Evolutionary conservation across 495 filamentous ascomycete species (phyloP), one percentile per base, ranked within the genome.

Genomic region (Aspergillus taichungensis): DNA sequence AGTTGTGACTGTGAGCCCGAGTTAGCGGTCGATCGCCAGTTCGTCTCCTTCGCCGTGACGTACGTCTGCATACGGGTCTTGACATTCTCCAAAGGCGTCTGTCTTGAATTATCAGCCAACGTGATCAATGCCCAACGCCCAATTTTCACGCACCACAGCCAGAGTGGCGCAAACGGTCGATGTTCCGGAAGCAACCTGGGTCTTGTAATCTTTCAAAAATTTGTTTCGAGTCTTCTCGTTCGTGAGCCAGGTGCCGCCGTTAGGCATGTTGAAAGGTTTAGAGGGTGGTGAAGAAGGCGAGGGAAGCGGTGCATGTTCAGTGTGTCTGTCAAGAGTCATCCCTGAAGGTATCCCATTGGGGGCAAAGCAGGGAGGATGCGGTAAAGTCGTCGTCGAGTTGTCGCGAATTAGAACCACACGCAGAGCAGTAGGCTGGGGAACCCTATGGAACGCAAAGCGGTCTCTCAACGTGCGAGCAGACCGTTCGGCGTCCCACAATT

Each of bases 381-480:
- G 36, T 43, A 31, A 41, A 36, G 41, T 39, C 31, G 45, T 41
- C 12, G 52, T 36, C 50, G 47, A 35, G 46, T 48, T 43, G 51
- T 50, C 35, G 34, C 30, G n/a, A 45, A 35, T 34, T 37, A 13
- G 24, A 39, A 37, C 34, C 49, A 47, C 13, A 40, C 37, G 33
- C 45, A 44, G 14, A 41, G 41, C 46, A 37, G 47, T 47, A 67
- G 66, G 68, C 63, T 69, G 68, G 62, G 65, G 68, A 71, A 68
- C 64, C 68, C 62, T 61, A 71, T 71, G 68, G 68, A 72, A 73
- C 67, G 70, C 70, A 69, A 71, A 72, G 57, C 67, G 68, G 68
- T 62, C 67, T 71, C 70, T 70, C 70, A 71, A 45, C 50, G 42
- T 45, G 59, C 53, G 68, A 73, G 70, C 52, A 68, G 67, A 71